phyloP scores from a whole-genome alignment of 2,329 filamentous ascomycete species.

The Apiospora rasikravindrae region DNA sequence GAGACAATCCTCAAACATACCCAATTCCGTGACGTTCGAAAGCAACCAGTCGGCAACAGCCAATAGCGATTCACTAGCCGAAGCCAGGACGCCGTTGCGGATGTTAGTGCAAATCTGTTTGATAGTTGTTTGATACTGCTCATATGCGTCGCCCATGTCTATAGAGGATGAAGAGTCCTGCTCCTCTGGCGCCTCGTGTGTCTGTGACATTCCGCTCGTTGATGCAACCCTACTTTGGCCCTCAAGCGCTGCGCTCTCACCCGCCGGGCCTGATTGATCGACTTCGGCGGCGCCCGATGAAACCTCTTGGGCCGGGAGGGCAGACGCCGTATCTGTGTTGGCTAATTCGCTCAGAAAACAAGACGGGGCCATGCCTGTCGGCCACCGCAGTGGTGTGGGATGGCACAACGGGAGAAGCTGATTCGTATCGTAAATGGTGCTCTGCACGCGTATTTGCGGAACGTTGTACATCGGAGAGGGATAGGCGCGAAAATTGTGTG shows the following conservation, averaged over 20 bases:
- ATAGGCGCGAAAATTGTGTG: constrained; percentile 55
- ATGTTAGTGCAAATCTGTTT: constrained; percentile 75
- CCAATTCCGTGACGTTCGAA: constrained; percentile 58
- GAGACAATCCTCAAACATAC: constrained; percentile 44
- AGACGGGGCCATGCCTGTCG: constrained; percentile 62
- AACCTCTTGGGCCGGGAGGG: constrained; percentile 54
- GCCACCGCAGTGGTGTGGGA: constrained; percentile 65
- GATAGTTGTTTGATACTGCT: constrained; percentile 65
- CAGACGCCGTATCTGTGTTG: constrained; percentile 63
- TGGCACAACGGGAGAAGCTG: constrained; percentile 78
- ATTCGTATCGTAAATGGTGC: constrained; percentile 75
- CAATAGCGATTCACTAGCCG: constrained; percentile 58
- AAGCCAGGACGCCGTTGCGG: constrained; percentile 55
- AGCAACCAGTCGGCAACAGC: constrained; percentile 61
- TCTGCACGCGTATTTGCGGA: constrained; percentile 63
- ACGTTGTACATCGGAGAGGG: constrained; percentile 82
- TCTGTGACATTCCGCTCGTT: constrained; percentile 52
- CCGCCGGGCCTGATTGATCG: constrained; percentile 68
- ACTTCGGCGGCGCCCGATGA: constrained; percentile 59
- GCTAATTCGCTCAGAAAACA: constrained; percentile 69
- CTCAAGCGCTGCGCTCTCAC: constrained; percentile 59
- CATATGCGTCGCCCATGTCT: constrained; percentile 70
- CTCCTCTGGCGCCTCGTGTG: constrained; percentile 43
- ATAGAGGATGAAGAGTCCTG: not conserved
- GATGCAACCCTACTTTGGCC: constrained; percentile 54